Conservation (phyloP, 768 basidiomycete genomes). For the Hemileccinum impolitum region DNA sequence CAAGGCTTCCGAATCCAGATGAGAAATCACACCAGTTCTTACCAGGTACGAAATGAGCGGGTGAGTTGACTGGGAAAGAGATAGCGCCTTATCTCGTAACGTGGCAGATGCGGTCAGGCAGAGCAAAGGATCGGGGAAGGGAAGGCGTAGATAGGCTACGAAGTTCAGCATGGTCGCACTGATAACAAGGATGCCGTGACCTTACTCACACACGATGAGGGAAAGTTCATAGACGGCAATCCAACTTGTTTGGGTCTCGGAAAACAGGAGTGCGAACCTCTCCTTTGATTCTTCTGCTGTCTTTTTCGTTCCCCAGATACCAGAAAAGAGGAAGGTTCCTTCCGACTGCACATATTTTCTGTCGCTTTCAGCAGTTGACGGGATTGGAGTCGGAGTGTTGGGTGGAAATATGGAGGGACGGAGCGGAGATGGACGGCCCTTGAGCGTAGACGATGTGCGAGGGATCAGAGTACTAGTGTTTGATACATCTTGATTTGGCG, state of each 20-base stretch:
- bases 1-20: constrained; percentile 5
- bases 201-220: constrained; percentile 71
- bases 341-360: constrained; percentile 74
- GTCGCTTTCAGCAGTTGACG: constrained; percentile 68
- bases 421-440: constrained; percentile 32
- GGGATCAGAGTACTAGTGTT: constrained; percentile 42
- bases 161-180: constrained; percentile 5
- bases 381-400: constrained; percentile 80
- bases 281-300: constrained; percentile 44
- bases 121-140: constrained; percentile 69
- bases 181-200: not conserved
- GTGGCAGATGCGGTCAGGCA: constrained; percentile 86
- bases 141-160: constrained; percentile 70
- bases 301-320: constrained; percentile 68
- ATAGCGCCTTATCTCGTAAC: constrained; percentile 72
- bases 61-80: constrained; percentile 38
- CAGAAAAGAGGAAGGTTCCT: constrained; percentile 67
- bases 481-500: constrained; percentile 35
- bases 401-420: constrained; percentile 78
- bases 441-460: constrained; percentile 45
- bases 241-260: constrained; percentile 59
- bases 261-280: constrained; percentile 66
- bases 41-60: constrained; percentile 30
- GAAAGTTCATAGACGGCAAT: constrained; percentile 76
- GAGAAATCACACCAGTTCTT: constrained; percentile 14